Evolutionary conservation across 306 rosid genomes (phyloP), one percentile per base, ranked within the genome.

Genomic region (Cucumis hystrix): DNA sequence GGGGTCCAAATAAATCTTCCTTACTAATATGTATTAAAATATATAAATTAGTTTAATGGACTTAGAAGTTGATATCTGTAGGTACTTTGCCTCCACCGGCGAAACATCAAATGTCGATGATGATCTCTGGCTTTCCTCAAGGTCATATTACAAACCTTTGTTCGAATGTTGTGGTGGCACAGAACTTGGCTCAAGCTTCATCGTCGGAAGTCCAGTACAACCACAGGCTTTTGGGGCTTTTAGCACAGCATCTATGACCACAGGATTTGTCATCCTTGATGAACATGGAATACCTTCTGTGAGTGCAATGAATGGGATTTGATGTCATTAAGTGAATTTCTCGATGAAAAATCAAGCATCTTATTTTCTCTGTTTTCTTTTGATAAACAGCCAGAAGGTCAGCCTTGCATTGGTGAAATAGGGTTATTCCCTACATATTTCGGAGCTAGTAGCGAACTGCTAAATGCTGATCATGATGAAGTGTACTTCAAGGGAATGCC

Each of bases 81-180:
- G 98, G 83, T 40, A 69, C 62, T 92, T 92, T 67, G 72, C 83
- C 76, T 86, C 97, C 33, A 82, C 87, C 2, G 97, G 97, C 51
- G 98, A 93, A 85, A 81, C 87, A 10, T 93, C 98, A 35, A 91
- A 85, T 78, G 86, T 91, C 8, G 96, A 91, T 37, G 97, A 93
- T 82, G 98, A 93, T 83, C 92, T 91, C 41, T 93, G 93, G 97
- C 97, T 93, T 60, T 87, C 98, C 49, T 93, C 97, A 39, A 90
- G 78, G 77, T 86, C 96, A 75, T 86, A 86, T 80, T 93, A 93
- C 79, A 86, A 59, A 39, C 96, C 96, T 47, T 51, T 91, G 56
- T 23, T 85, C 43, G 97, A 93, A 82, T 74, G 87, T 37, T 89
- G 97, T 73, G 97, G 97, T 45, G 98, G 98, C 55, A 91, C 97